A percentile compares a stretch with the other conserved stretches of the same genome.
These are phyloP conservation scores for Panus rudis DNA, from an alignment of 768 basidiomycete species.

Conservation along the genomic window DNA sequence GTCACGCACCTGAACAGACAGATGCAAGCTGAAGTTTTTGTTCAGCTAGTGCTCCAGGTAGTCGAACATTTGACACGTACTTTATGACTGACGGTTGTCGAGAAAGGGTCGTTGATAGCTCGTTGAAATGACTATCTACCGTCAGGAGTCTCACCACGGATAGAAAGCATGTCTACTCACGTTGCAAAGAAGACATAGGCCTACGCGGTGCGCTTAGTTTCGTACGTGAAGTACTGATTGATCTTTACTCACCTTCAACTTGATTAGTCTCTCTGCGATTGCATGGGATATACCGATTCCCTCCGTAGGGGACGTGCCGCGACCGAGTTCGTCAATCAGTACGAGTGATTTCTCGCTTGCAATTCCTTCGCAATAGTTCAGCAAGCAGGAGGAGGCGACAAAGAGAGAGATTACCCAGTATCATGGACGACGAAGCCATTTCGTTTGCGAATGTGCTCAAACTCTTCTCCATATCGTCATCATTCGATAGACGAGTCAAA, in stretches of 20 bases:
- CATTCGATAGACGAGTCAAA: constrained; percentile 85
- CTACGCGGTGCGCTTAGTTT: constrained; percentile 30
- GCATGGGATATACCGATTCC: constrained; percentile 80
- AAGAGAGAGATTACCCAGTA: constrained; percentile 51
- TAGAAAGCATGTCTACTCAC: constrained; percentile 30
- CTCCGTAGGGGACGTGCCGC: constrained; percentile 83
- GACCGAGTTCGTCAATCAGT: constrained; percentile 87
- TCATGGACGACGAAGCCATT: constrained; percentile 90
- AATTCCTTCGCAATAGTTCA: constrained; percentile 43
- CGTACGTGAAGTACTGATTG: not conserved
- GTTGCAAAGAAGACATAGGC: constrained; percentile 89
- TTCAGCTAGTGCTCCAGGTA: not conserved
- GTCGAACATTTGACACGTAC: constrained; percentile 35
- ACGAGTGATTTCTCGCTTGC: constrained; percentile 67
- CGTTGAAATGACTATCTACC: constrained; percentile 61
- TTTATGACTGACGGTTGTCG: constrained; percentile 74
- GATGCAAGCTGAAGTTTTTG: constrained; percentile 53
- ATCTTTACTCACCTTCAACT: constrained; percentile 50
- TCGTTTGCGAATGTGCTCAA: constrained; percentile 94
- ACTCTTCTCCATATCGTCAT: constrained; percentile 85
- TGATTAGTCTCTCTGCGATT: constrained; percentile 72
- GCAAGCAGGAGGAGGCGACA: not conserved
- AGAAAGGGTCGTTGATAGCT: constrained; percentile 70
- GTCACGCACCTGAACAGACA: constrained; percentile 62
- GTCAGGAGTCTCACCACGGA: not conserved